Evolutionary conservation across 768 basidiomycete genomes (phyloP), one percentile per base, ranked within the genome.

Genomic region (Tylopilus sp.): DNA sequence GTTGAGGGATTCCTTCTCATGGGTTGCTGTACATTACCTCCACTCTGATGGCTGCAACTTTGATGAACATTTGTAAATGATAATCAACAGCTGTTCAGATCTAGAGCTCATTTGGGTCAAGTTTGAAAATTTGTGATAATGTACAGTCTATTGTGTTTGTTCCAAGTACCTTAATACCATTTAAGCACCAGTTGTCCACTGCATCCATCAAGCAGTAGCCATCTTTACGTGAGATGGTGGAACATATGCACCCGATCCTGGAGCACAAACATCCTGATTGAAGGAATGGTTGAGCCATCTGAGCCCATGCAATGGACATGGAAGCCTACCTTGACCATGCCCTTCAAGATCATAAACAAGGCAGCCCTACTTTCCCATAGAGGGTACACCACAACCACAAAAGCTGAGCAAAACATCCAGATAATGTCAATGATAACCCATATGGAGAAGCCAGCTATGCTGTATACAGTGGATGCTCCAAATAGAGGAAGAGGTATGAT

Each of bases 401-500:
- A 76, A 3, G 83, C 74, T 1, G 90, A 92, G 45, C 77, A 72
- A 69, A 95, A 94, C 20, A 85, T 75, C 93, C 93, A 97, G 31
- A 85, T 72, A 52, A 97, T 85, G 2, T 88, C 86, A 49, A 95
- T 72, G 39, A 80, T 70, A 8, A 95, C 86, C 92, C 92, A 97
- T 0, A 79, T 86, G 0, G 82, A 79, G 51, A 91, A 75, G 6
- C 87, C 88, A 10, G 69, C 58, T 35, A 79, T 73, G 21, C 79
- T 76, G 54, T 82, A 93, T 21, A 93, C 71, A 26, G 88, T 86
- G 38, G 79, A 77, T 0, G 90, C 84, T 65, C 88, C 89, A 76
- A 95, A 95, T 8, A 95, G 75, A 3, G 92, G 92, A 2, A 97
- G 69, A 0, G 93, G 95, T 47, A 97, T 81, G 49, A 91, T 47